Percentiles rank a stretch among this genome's conserved stretches.
Evolutionary conservation across 148 eudicot species (phyloP).

Genomic region (Vaccinium vitisidaea): DNA sequence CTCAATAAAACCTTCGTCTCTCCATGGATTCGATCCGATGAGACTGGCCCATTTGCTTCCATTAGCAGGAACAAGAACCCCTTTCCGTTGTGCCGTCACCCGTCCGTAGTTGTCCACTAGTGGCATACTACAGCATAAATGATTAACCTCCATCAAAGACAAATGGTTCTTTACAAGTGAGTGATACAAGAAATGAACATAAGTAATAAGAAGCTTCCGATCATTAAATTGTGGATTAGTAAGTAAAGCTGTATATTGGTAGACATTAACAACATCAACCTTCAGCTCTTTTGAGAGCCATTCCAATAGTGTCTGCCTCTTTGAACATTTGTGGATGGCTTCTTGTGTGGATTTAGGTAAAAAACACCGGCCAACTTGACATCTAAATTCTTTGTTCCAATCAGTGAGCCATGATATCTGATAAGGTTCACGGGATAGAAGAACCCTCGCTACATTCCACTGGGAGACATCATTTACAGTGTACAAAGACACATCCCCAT

Average conservation of each 20-base stretch:
- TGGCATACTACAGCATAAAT: constrained; percentile 38
- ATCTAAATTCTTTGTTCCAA: constrained; percentile 29
- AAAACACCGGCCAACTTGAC: constrained; percentile 7
- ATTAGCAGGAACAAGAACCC: constrained; percentile 56
- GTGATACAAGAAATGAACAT: constrained; percentile 26
- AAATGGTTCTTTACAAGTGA: constrained; percentile 12
- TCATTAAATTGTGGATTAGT: not conserved
- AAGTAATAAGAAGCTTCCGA: constrained; percentile 15
- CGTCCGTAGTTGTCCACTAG: constrained; percentile 38
- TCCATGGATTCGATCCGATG: constrained; percentile 62
- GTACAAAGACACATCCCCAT: constrained; percentile 31
- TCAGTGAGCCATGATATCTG: constrained; percentile 28
- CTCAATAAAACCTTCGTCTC: constrained; percentile 37
- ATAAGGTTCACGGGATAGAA: not conserved
- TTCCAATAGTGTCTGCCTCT: constrained; percentile 17
- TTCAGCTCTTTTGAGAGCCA: constrained; percentile 25
- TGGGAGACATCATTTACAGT: constrained; percentile 22
- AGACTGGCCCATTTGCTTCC: constrained; percentile 62
- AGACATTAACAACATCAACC: constrained; percentile 16
- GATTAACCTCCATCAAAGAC: constrained; percentile 10
- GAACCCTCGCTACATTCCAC: not conserved
- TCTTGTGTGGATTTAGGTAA: constrained; percentile 23
- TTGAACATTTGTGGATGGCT: constrained; percentile 10
- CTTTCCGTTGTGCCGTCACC: constrained; percentile 14
- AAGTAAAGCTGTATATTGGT: constrained; percentile 15